Conservation (phyloP, 2,329 filamentous ascomycete species). For the Colletotrichum kahawae region DNA sequence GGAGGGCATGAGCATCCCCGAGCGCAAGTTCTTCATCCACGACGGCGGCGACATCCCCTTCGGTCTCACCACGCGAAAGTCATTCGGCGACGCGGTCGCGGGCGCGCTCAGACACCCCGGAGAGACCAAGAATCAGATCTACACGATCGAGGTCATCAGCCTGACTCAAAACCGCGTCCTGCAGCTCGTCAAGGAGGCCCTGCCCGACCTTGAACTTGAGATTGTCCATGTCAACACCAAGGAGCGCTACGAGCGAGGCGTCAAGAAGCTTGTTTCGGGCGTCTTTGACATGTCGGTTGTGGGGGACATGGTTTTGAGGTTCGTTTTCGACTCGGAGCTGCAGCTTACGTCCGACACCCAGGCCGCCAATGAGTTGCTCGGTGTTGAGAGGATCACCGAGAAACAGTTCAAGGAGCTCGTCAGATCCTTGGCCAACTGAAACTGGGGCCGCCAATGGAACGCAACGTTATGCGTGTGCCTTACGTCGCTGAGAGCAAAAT, state of each 20-base stretch:
- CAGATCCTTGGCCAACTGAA: neutral
- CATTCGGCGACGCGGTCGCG: conserved; percentile 51
- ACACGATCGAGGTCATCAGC: conserved; percentile 55
- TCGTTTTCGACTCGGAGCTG: neutral
- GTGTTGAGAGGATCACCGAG: neutral
- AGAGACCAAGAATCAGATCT: conserved; percentile 55
- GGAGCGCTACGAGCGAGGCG: neutral
- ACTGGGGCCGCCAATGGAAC: neutral
- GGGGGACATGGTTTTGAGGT: neutral
- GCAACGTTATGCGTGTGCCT: neutral
- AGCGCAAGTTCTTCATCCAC: conserved; percentile 43
- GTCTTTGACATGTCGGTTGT: neutral
- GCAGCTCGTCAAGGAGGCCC: conserved; percentile 26
- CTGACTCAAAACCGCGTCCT: conserved; percentile 57
- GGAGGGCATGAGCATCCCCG: neutral
- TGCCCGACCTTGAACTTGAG: neutral
- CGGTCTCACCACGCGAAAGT: conserved; percentile 48
- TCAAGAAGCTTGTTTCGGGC: neutral
- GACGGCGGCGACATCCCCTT: conserved; percentile 53
- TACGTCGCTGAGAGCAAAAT: neutral
- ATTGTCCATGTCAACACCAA: neutral
- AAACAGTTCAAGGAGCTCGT: neutral
- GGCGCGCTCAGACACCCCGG: conserved; percentile 49
- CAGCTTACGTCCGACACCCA: neutral
- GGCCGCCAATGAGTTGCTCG: neutral